Base-by-base conservation (phyloP, 768 basidiomycete genomes). In the Leccinellum luteum region DNA sequence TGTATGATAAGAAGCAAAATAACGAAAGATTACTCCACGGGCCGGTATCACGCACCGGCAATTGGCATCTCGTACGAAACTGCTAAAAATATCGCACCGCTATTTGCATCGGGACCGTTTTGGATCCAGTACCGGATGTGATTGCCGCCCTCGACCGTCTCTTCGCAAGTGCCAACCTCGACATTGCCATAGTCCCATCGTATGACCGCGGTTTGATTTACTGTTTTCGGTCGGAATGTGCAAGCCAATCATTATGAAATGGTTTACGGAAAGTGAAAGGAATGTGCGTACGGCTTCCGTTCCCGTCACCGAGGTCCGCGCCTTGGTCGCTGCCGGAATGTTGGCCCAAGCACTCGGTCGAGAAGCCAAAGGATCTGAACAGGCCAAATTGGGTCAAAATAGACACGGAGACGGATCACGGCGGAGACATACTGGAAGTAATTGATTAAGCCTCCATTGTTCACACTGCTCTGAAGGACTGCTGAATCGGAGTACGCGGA, bases 101-200 rank as follows among this genome's bases (percentile, higher is more conserved):
- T 88, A 64, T 91, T 78, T 6, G 76, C 85, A 3, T 70, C 28
- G 13, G 74, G 59, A 0, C 92, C 92, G 57, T 90, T 80, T 74
- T 95, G 94, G 6, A 79, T 72, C 93, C 92, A 95, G 70, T 94
- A 95, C 41, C 94, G 83, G 68, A 94, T 84, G 68, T 97, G 94
- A 66, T 90, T 82, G 6, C 94, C 94, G 2, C 94, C 94, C 62
- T 90, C 68, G 43, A 95, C 80, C 2, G 91, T 90, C 73, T 97
- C 94, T 63, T 81, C 75, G 73, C 94, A 96, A 1, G 93, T 83
- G 0, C 94, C 94, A n/a, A 94, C 71, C 52, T 84, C 75, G 1
- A 85, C 82, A 64, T 96, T 85, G 8, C 84, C 85, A 69, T 91
- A 98, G 67, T 94, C 82, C 82, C 84, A 94, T 34, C 94, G 81